These are phyloP conservation scores for Hypoxylon cercidicola DNA, from an alignment of 495 filamentous ascomycete genomes.

Conservation along the genomic window DNA sequence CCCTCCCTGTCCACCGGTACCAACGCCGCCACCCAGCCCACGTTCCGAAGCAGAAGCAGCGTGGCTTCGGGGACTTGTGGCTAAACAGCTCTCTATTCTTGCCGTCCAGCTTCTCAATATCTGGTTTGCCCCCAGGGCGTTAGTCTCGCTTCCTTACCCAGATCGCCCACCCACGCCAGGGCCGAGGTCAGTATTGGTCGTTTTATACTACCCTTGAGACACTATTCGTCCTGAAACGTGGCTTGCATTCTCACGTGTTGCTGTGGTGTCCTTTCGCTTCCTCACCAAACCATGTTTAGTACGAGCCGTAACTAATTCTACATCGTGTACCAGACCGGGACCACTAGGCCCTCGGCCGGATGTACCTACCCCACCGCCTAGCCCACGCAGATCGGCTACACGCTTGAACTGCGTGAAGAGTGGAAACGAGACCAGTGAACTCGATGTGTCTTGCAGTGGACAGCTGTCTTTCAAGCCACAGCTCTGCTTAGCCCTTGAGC, in stretches of 20 bases:
- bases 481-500: slow-evolving; percentile 2
- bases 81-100: slow-evolving; percentile 29
- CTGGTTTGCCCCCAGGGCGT: slow-evolving; percentile 11
- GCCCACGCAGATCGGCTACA: slow-evolving; percentile 31
- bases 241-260: slow-evolving; percentile 13
- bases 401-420: neutral
- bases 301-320: neutral
- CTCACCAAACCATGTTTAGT: slow-evolving; percentile 3
- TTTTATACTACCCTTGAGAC: slow-evolving; percentile 1
- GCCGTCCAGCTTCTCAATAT: slow-evolving; percentile 17
- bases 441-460: neutral
- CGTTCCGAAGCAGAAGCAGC: slow-evolving; percentile 6
- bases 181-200: slow-evolving; percentile 33
- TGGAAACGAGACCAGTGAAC: neutral
- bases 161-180: slow-evolving; percentile 45
- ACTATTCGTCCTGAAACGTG: slow-evolving; percentile 19
- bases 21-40: slow-evolving; percentile 47
- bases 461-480: neutral
- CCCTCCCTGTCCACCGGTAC: slow-evolving; percentile 44
- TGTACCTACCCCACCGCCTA: slow-evolving; percentile 47
- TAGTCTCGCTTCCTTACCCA: slow-evolving; percentile 33
- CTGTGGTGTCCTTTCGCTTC: neutral
- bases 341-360: slow-evolving; percentile 40
- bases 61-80: slow-evolving; percentile 7
- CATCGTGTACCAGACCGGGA: slow-evolving; percentile 34